Evolutionary conservation across 2,329 filamentous ascomycete genomes (phyloP), one percentile per base, ranked within the genome.

Genomic region (Gyromitra esculenta): DNA sequence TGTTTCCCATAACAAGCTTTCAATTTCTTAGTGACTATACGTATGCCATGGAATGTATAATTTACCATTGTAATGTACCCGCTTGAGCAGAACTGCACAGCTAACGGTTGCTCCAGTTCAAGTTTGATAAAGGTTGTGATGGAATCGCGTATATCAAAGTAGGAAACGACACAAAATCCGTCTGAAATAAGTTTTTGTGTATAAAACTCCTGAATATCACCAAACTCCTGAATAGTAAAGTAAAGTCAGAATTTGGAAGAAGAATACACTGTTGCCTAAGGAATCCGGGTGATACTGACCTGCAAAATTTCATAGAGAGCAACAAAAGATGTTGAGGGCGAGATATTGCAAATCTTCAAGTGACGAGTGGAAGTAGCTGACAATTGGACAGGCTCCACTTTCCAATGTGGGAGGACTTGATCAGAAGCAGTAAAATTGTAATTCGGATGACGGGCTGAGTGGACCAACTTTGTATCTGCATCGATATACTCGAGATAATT

Each of bases 41-140:
- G n/a, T 59, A n/a, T 25, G 4, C 5, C n/a, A 31, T 31, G 9
- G 52, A 7, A 15, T 3, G 8, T 25, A 21, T 13, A 1, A 57
- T 66, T 66, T 62, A 78, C 77, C 75, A 78, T 75, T 45, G 74
- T 73, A 37, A 71, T 66, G 67, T 79, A 79, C 11, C 75, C 77
- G 48, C 69, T 67, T 4, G 76, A 72, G 48, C 77, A 79, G 59
- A 76, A 79, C 60, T 79, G 77, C 11, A 78, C 57, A 2, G 39
- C 69, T 45, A 77, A 65, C 11, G 39, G 39, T 6, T 76, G 67
- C 18, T 79, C 72, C 11, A 41, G 21, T 35, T 78, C 66, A 35
- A 78, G 62, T 45, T 73, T 76, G 15, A 52, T n/a, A 48, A 69
- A 79, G 15, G 72, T 56, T 6, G 67, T 56, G 48, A 77, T 73